Evolutionary conservation across 2,329 filamentous ascomycete species (phyloP), one percentile per base, ranked within the genome.

Genomic region (Fusarium hostae): DNA sequence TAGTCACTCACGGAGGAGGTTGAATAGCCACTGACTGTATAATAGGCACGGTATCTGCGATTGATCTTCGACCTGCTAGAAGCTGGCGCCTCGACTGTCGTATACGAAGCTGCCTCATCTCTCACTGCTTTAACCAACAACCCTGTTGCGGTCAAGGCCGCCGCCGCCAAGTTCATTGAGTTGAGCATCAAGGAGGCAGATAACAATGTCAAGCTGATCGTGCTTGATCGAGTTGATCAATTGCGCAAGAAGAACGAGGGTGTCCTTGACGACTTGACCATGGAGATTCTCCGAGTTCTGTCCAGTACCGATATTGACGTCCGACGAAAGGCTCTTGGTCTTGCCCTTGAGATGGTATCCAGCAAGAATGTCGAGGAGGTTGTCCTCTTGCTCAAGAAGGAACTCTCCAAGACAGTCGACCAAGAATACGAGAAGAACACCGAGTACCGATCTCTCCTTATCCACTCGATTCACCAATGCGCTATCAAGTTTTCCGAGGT

Each of bases 401-500:
- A 99, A 80, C 89, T 99, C 32, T 91, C 94, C 70, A 99, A 98
- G 87, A 99, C 96, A 0, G 94, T 98, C 45, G 95, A 99, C 78
- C 95, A 98, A 82, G 95, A 98, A 81, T 98, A 98, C 83, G 96
- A 99, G 85, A 98, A 98, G 89, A 97, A 97, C 83, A 90, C 90
- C 79, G 95, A 97, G 82, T 98, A 98, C 82, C 92, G 96, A 76
- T 95, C 97, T 78, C 88, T 99, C 12, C 88, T 99, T 68, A 98
- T 99, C 75, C 94, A 98, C 82, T 94, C 95, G 40, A 99, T 99
- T 78, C 96, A 99, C 82, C 94, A 97, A 81, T 98, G 96, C 81
- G 96, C 96, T 76, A 98, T 99, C 86, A 98, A 97, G 80, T 98
- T 98, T 85, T 98, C 96, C 15, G 95, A 99, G 82, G 95, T 99